Evolutionary conservation across 495 filamentous ascomycete genomes (phyloP).

Genomic region (Annulohypoxylon moriforme): DNA sequence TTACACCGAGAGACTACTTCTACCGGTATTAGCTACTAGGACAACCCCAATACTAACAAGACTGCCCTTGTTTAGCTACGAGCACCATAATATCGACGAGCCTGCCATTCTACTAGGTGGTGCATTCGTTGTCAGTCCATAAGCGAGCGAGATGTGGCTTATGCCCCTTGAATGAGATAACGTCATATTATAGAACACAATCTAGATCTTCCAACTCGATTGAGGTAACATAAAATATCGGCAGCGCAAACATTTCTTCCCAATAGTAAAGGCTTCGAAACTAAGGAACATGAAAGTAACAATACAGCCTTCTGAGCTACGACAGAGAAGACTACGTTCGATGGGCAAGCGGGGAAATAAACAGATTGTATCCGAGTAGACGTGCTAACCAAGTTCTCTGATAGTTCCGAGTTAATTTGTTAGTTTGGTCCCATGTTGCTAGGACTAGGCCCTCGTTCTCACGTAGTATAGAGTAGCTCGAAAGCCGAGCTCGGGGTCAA

Average conservation of each 20-base stretch:
- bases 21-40: neutral
- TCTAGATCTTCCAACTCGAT: neutral
- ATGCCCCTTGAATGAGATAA: neutral
- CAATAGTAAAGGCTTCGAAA: too few species aligned
- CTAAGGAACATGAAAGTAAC: too few species aligned
- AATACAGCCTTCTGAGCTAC: too few species aligned
- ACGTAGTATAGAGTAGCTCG: too few species aligned
- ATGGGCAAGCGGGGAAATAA: too few species aligned
- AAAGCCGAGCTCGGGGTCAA: too few species aligned
- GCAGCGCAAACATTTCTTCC: neutral
- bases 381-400: too few species aligned
- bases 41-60: constrained; percentile 33
- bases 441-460: too few species aligned
- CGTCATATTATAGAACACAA: neutral
- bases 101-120: constrained; percentile 77
- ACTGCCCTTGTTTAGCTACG: constrained; percentile 62
- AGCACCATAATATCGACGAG: constrained; percentile 72
- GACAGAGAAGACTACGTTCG: too few species aligned
- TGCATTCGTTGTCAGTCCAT: constrained; percentile 65
- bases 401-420: too few species aligned
- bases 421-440: too few species aligned
- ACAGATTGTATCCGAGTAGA: too few species aligned
- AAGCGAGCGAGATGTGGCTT: neutral
- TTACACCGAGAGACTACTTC: neutral
- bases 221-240: neutral